Percentiles rank a stretch among this genome's conserved stretches.
Evolutionary conservation across 495 filamentous ascomycete species (phyloP).

Genomic region (Penicillium riverlandense): DNA sequence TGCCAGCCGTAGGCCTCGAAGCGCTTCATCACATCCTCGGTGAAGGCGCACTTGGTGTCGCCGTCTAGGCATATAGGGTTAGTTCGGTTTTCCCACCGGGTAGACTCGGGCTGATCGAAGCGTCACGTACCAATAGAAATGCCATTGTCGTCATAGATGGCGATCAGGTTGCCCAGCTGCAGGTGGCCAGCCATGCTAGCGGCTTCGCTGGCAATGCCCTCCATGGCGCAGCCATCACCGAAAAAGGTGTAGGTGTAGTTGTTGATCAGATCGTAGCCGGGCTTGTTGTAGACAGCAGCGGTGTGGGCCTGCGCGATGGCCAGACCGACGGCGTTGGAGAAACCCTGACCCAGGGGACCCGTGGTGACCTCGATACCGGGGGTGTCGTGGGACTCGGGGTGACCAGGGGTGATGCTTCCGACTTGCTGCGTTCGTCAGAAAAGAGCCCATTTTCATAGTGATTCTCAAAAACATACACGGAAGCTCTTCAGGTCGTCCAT

Average conservation of each 20-base stretch:
- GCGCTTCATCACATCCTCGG: constrained; percentile 91
- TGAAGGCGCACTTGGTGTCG: constrained; percentile 92
- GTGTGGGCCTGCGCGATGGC: constrained; percentile 92
- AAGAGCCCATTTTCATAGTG: not conserved
- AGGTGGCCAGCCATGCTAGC: constrained; percentile 89
- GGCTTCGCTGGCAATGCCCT: constrained; percentile 93
- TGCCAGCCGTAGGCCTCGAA: constrained; percentile 99
- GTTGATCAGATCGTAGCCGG: constrained; percentile 82
- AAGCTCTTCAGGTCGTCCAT: constrained; percentile 92
- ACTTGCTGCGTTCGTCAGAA: constrained; percentile 45
- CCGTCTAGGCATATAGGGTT: constrained; percentile 52
- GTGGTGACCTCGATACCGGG: constrained; percentile 97
- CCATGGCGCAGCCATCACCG: constrained; percentile 97
- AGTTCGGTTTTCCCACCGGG: not conserved
- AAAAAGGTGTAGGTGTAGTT: constrained; percentile 97
- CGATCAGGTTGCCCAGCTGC: constrained; percentile 95
- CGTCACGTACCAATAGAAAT: constrained; percentile 73
- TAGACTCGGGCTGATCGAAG: not conserved
- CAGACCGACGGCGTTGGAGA: constrained; percentile 91
- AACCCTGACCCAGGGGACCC: constrained; percentile 92
- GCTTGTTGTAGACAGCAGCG: constrained; percentile 92
- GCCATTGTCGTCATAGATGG: constrained; percentile 97
- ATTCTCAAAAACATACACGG: constrained; percentile 58
- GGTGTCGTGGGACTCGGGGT: constrained; percentile 95
- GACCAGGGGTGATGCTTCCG: constrained; percentile 92